These are phyloP conservation scores for Trichoderma oligosporum DNA, from an alignment of 2,329 filamentous ascomycete species.

Conservation along the genomic window DNA sequence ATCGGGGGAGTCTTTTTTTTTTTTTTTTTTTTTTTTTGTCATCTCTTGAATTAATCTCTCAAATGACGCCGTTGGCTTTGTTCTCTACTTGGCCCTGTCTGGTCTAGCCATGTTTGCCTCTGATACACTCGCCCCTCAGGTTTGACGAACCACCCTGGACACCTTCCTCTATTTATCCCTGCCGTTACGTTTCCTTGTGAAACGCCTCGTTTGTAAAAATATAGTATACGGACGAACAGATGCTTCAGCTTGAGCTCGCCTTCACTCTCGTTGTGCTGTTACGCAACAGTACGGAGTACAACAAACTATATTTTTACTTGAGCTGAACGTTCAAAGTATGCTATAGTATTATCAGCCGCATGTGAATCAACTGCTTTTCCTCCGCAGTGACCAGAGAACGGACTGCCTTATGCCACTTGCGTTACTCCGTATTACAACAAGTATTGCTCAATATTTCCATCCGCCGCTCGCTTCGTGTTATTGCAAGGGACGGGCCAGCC, in stretches of 20 bases:
- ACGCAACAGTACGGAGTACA: background rate
- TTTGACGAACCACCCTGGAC: background rate
- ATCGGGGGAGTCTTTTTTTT: too few species aligned
- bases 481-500: constrained; percentile 7
- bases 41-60: background rate
- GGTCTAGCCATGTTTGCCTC: background rate
- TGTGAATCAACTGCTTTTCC: background rate
- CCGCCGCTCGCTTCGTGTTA: background rate
- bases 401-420: background rate
- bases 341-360: constrained; percentile 2
- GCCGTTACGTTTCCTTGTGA: constrained; percentile 3
- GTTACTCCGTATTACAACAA: background rate
- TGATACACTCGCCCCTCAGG: background rate
- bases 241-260: background rate
- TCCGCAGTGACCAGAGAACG: background rate
- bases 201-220: constrained; percentile 1
- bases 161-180: background rate
- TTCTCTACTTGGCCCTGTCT: background rate
- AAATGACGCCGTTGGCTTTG: background rate
- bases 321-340: background rate
- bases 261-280: background rate
- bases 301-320: background rate
- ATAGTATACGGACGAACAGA: background rate
- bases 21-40: too few species aligned
- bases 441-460: background rate